These are phyloP conservation scores for Iberis pinnata DNA, from an alignment of 345 rosid species.

Conservation along the genomic window DNA sequence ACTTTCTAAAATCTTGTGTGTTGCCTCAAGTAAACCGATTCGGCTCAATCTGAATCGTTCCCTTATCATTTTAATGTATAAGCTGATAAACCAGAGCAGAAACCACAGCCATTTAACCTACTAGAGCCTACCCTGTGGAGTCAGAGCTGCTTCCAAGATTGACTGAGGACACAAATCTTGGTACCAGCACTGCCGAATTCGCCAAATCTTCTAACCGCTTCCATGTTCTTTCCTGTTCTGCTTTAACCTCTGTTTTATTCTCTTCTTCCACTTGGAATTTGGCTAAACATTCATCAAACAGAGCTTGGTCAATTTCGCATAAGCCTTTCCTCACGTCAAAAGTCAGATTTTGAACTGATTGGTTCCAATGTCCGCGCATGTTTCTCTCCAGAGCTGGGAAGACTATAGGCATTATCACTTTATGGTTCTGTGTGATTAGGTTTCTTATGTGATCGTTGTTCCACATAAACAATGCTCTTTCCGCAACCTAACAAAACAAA, in stretches of 20 bases:
- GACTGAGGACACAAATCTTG: slow-evolving; percentile 45
- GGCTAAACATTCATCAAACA: slow-evolving; percentile 64
- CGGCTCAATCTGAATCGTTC: slow-evolving; percentile 11
- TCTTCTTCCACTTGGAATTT: slow-evolving; percentile 51
- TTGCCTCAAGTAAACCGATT: slow-evolving; percentile 8
- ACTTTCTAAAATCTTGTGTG: slow-evolving; percentile 11
- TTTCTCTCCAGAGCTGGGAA: slow-evolving; percentile 58
- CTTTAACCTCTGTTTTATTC: slow-evolving; percentile 41
- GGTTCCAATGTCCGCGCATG: slow-evolving; percentile 56
- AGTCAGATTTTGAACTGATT: slow-evolving; percentile 56
- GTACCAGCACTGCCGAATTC: slow-evolving; percentile 45
- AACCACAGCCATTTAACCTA: slow-evolving; percentile 7
- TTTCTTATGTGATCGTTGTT: slow-evolving; percentile 58
- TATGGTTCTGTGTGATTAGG: slow-evolving; percentile 40
- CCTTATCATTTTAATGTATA: slow-evolving; percentile 4
- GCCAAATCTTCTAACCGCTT: slow-evolving; percentile 60
- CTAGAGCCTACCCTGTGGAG: slow-evolving; percentile 15
- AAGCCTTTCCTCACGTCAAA: slow-evolving; percentile 55
- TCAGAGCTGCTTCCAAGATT: slow-evolving; percentile 34
- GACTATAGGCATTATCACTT: slow-evolving; percentile 53
- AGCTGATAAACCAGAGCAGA: slow-evolving; percentile 10
- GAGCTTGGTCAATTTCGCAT: slow-evolving; percentile 45
- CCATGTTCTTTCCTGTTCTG: slow-evolving; percentile 56
- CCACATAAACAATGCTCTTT: slow-evolving; percentile 61
- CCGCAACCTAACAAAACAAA: slow-evolving; percentile 43